Percentiles rank a stretch among this genome's conserved stretches.
phyloP scores from a whole-genome alignment of 1,284 basidiomycete genomes.

The Fistulina hepatica region DNA sequence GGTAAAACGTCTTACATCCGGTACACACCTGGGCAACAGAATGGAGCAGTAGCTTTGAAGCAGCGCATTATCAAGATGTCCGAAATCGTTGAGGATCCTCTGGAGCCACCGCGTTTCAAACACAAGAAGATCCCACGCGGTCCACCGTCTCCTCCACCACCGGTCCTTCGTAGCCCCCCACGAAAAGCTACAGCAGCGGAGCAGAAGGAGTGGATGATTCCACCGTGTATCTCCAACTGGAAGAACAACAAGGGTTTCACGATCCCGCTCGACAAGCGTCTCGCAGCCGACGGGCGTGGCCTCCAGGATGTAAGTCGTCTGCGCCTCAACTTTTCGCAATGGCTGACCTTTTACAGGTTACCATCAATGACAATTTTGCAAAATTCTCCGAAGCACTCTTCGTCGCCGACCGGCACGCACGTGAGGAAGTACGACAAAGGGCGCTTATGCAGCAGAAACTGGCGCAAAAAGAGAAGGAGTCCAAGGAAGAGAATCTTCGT shows the following conservation, averaged over 20 bases:
- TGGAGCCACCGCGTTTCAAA: slow-evolving; percentile 95
- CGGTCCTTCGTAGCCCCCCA: slow-evolving; percentile 93
- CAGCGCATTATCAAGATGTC: slow-evolving; percentile 99
- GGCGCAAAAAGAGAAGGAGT: slow-evolving; percentile 94
- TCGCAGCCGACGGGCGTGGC: slow-evolving; percentile 95
- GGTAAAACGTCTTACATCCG: slow-evolving; percentile 84
- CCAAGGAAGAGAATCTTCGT: slow-evolving; percentile 94
- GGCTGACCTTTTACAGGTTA: slow-evolving; percentile 43
- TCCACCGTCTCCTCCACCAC: slow-evolving; percentile 91
- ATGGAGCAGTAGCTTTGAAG: slow-evolving; percentile 57
- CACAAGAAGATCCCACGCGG: slow-evolving; percentile 97
- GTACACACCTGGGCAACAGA: slow-evolving; percentile 90
- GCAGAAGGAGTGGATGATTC: slow-evolving; percentile 99
- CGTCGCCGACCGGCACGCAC: slow-evolving; percentile 94
- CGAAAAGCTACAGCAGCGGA: slow-evolving; percentile 93
- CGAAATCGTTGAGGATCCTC: slow-evolving; percentile 91
- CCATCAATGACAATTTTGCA: slow-evolving; percentile 99
- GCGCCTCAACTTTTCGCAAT: background rate
- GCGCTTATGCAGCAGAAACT: slow-evolving; percentile 97
- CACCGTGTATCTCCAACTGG: slow-evolving; percentile 99
- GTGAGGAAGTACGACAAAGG: slow-evolving; percentile 95
- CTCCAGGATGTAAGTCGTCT: slow-evolving; percentile 90
- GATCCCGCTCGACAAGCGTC: slow-evolving; percentile 94
- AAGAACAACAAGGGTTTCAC: slow-evolving; percentile 99
- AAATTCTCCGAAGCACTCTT: slow-evolving; percentile 97